Evolutionary conservation across 2,329 filamentous ascomycete genomes (phyloP), one percentile per base, ranked within the genome.

Genomic region (Sarocladium brachiariae): DNA sequence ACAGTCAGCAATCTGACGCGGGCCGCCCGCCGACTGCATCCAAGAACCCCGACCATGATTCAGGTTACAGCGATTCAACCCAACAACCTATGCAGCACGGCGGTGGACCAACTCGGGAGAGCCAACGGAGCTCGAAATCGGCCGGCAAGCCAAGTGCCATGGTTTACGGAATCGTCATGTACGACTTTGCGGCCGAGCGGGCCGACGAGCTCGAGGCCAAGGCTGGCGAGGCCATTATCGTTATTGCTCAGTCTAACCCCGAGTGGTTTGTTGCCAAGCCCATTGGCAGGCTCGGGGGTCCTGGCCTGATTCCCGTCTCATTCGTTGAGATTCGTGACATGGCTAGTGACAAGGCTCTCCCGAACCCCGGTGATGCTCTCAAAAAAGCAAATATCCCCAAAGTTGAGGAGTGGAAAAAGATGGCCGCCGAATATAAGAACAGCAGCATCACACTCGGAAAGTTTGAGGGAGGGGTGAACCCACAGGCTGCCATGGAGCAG

Each of bases 241-340:
- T 99, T 50, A 97, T 97, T 64, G 93, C 93, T 39, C 93, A 97
- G 68, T 97, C 92, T 6, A 97, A 97, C 62, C 89, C 92, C 4
- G 93, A 99, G 69, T 99, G 93, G 93, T 97, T 97, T 63, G 92
- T 99, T 54, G 93, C 93, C 48, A 99, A 99, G 70, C 93, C 93
- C n/a, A 99, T 99, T 65, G 92, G 91, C 55, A 80, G 93, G 57
- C 76, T 99, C n/a, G 93, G 93, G 38, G 93, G 93, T 1, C 93
- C 93, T 1, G 93, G 93, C 35, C 71, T 99, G 59, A 97, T 99
- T 57, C 93, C 93, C 2, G 92, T 97, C 27, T 95, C 91, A 0
- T 97, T 96, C 65, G 89, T 99, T 58, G 90, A 99, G 70, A 92
- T 99, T 59, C 80, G 89, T 65, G 93, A 97, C 66, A 96, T 96